Evolutionary conservation across 2,329 filamentous ascomycete genomes (phyloP).

Genomic region (Botrytis pseudocinerea): DNA sequence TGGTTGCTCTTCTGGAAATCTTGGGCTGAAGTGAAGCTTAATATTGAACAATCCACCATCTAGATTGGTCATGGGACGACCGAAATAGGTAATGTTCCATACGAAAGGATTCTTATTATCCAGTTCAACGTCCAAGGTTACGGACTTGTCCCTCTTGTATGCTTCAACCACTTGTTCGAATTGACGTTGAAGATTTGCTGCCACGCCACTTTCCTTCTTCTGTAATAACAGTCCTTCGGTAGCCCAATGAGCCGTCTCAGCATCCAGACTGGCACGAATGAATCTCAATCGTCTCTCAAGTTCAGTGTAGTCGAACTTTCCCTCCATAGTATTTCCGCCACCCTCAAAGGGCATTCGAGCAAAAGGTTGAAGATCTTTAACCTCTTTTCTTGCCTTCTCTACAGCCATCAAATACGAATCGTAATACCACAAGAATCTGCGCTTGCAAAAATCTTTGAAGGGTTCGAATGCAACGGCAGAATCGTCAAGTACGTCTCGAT

Average conservation of each 20-base stretch:
- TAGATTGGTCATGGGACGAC: constrained; percentile 86
- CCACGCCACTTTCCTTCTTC: constrained; percentile 69
- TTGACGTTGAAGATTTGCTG: constrained; percentile 79
- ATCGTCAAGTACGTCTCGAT: constrained; percentile 46
- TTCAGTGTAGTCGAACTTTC: constrained; percentile 77
- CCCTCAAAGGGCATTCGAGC: constrained; percentile 86
- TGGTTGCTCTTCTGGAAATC: constrained; percentile 86
- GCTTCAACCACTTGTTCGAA: constrained; percentile 78
- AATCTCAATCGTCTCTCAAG: constrained; percentile 67
- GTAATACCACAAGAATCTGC: constrained; percentile 94
- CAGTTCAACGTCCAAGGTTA: constrained; percentile 73
- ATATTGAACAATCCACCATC: constrained; percentile 89
- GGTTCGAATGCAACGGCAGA: constrained; percentile 68
- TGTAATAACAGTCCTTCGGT: constrained; percentile 63
- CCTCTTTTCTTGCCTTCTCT: constrained; percentile 62
- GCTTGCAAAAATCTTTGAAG: constrained; percentile 88
- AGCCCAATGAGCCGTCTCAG: constrained; percentile 73
- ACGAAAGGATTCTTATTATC: constrained; percentile 84
- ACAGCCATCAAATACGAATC: constrained; percentile 79
- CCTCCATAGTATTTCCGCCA: constrained; percentile 76
- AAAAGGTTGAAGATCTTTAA: constrained; percentile 66
- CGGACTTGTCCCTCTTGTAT: constrained; percentile 68
- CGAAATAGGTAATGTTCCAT: constrained; percentile 88
- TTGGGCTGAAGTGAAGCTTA: constrained; percentile 74
- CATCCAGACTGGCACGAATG: constrained; percentile 70